phyloP scores from a whole-genome alignment of 2,329 filamentous ascomycete species.

The Hansfordia pulvinata region DNA sequence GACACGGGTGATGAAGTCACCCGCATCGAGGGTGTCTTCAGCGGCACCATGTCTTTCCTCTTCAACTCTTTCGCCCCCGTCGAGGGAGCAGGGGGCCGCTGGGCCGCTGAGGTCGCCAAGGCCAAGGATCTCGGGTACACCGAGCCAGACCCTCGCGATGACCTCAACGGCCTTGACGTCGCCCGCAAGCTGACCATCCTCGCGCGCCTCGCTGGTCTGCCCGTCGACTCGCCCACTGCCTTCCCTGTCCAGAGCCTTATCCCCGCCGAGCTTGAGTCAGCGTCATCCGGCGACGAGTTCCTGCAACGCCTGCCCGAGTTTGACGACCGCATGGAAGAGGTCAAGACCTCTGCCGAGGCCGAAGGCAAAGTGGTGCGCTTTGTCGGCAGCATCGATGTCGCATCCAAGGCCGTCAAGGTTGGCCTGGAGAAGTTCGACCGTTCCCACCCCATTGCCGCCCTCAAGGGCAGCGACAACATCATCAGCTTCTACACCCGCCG shows the following conservation, averaged over 20 bases:
- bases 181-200: slow-evolving; percentile 95
- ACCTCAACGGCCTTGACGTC: slow-evolving; percentile 78
- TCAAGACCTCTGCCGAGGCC: slow-evolving; percentile 73
- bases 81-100: slow-evolving; percentile 61
- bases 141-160: slow-evolving; percentile 75
- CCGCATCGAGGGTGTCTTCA: slow-evolving; percentile 94
- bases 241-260: slow-evolving; percentile 95
- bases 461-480: slow-evolving; percentile 98
- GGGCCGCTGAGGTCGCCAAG: slow-evolving; percentile 83
- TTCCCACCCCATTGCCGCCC: slow-evolving; percentile 79
- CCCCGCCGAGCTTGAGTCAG: slow-evolving; percentile 70
- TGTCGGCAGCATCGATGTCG: slow-evolving; percentile 83
- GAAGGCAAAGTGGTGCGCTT: slow-evolving; percentile 89
- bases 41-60: slow-evolving; percentile 92
- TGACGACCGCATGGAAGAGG: slow-evolving; percentile 78
- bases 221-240: slow-evolving; percentile 68
- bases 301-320: slow-evolving; percentile 67
- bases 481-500: slow-evolving; percentile 97
- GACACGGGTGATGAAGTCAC: slow-evolving; percentile 85
- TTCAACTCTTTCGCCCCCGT: slow-evolving; percentile 95
- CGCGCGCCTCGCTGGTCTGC: slow-evolving; percentile 69
- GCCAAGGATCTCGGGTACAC: slow-evolving; percentile 91
- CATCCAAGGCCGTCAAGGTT: slow-evolving; percentile 72
- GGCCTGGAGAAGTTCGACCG: slow-evolving; percentile 81
- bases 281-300: slow-evolving; percentile 72